Base-by-base conservation (phyloP, 768 basidiomycete genomes). In the Boletus rubescentipes region DNA sequence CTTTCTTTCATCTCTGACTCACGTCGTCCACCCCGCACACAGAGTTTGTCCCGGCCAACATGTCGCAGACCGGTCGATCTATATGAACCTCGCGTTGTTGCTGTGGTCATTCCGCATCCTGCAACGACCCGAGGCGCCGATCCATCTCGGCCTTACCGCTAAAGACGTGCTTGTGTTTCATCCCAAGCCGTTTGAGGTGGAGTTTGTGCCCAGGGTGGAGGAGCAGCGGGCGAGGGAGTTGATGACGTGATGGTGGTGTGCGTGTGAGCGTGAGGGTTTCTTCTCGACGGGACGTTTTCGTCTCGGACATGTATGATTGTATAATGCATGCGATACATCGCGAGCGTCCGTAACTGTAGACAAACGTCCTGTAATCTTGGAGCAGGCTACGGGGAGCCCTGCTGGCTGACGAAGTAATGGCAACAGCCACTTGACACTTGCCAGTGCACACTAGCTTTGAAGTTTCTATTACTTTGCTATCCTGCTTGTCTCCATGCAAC, bases 41-140 rank as follows among this genome's bases (percentile, higher is more conserved):
- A 80, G 84, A 32, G 76, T 83, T 0, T 87, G 85, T 51, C 83
- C 83, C 0, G 84, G 85, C 0, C 79, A 79, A 57, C 75, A 84
- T 63, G 77, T 66, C 30, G 64, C 61, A 5, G 47, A 72, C 20
- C 59, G 66, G 1, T 86, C 85, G 2, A 70, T 86, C 0, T 85
- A 82, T 61, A 72, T 87, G 40, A 86, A 81, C 61, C 78, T 83
- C 0, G 82, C 84, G 0, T 69, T 83, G 16, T 67, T 83, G 10
- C 74, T 84, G 9, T 87, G 84, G 83, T 79, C 84, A 0, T 87
- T 87, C 72, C 74, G 65, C 1, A 72, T 87, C 35, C 67, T 68
- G 9, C 60, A 77, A 29, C 79, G 83, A 55, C 75, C 79, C 0
- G 59, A 67, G 1, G 66, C 72, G 7, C 82, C 82, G 0, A 85